Base-by-base conservation (phyloP, 768 basidiomycete species). In the Hemileccinum rubropunctum region DNA sequence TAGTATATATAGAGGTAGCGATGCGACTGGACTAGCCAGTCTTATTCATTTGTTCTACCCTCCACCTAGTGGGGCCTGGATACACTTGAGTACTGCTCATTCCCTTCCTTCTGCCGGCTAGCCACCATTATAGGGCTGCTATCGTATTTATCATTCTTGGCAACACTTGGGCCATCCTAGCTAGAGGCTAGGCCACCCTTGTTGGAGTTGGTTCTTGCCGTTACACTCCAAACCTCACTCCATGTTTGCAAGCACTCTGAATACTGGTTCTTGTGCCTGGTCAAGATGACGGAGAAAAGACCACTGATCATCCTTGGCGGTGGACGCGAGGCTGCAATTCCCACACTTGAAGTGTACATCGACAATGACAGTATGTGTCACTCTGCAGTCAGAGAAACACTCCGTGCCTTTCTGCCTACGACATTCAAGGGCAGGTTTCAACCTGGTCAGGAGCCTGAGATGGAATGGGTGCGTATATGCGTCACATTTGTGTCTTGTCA, bases 261-360 rank as follows among this genome's bases (percentile, higher is more conserved):
- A 56, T 93, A 92, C 62, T 91, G 87, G 86, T 91, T 93, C 61
- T 83, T 87, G n/a, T 76, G 90, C 13, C 81, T 81, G 0, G 47
- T 75, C 35, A 60, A 46, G 51, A 39, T 48, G 8, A 33, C 40
- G 0, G 33, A 63, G 9, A 68, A 73, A 30, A 62, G 67, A 4
- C 85, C 88, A 0, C 66, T 89, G 18, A 69, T 92, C 34, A 83
- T 92, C 37, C 64, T 94, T 0, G 91, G 91, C 8, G 91, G 89
- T 6, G 86, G 72, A 8, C 73, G 88, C 15, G 76, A 79, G 40
- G 60, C 61, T 0, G 63, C 72, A 6, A 9, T 9, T 9, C 75
- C 75, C 0, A 53, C 45, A 9, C 78, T 75, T 48, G 86, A 86
- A 64, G 64, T 67, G 26, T 76, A 80, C 39, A 70, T 76, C 18